A percentile compares a stretch with the other conserved stretches of the same genome.
Conservation (phyloP, 805 yeast species). For the Suhomyces faveliae region DNA sequence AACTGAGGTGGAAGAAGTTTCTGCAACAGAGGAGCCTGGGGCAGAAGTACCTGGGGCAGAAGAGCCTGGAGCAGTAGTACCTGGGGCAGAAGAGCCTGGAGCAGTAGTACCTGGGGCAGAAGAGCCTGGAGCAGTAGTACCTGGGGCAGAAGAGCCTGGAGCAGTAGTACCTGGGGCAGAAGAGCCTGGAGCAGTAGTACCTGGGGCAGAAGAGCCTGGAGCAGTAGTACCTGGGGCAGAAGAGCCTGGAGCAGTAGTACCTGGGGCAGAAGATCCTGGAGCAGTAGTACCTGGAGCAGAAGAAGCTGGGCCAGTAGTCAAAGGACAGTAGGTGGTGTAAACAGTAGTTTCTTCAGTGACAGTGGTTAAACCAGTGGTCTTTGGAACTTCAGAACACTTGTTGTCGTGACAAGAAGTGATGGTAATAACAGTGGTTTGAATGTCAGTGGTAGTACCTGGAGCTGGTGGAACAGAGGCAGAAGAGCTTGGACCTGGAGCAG, state of each 20-base stretch:
- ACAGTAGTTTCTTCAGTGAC: conserved; percentile 28
- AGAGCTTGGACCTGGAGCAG: not conserved
- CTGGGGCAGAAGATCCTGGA: not conserved
- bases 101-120: not conserved
- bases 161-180: not conserved
- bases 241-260: conserved; percentile 3
- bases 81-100: conserved; percentile 3
- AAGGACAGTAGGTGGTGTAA: conserved; percentile 36
- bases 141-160: not conserved
- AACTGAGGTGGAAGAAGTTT: conserved; percentile 1
- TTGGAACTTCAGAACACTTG: conserved; percentile 20
- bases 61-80: conserved; percentile 1
- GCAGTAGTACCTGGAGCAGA: conserved; percentile 4
- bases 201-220: not conserved
- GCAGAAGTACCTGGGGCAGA: conserved; percentile 4
- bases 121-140: not conserved
- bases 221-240: not conserved
- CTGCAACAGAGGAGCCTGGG: conserved; percentile 2
- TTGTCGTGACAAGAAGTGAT: conserved; percentile 35
- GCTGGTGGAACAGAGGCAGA: conserved; percentile 1
- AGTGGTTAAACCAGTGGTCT: conserved; percentile 37
- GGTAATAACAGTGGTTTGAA: conserved; percentile 29
- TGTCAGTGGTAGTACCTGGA: conserved; percentile 2
- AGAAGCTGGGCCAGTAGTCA: conserved; percentile 11
- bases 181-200: not conserved